Evolutionary conservation across 345 rosid genomes (phyloP), one percentile per base, ranked within the genome.

Genomic region (Lepidium africanum): DNA sequence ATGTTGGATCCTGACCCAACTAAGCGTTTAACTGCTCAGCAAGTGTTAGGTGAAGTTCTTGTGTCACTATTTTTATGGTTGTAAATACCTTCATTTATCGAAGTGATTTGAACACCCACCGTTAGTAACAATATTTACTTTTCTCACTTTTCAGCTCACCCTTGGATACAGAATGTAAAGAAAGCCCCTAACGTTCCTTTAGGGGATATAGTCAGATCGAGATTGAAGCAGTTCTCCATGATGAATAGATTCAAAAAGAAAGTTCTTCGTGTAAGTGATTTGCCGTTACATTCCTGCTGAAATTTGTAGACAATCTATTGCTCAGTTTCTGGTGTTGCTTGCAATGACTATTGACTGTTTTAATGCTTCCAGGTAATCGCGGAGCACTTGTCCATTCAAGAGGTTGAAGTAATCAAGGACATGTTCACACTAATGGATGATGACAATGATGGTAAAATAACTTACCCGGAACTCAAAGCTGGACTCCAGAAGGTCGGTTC

Each of bases 211-310:
- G 97, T 94, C 59, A 88, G 97, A 82, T 65, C 99, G 39, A 84
- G 99, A 73, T 87, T 94, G 55, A 94, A 80, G 79, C 99, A 94
- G 77, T 94, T 94, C 71, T 90, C 97, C 17, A 67, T 90, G 76
- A 94, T 94, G 99, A 94, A 90, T 71, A 90, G 94, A 73, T 88
- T 94, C 69, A 94, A 94, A 76, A 94, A 90, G 92, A 94, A 70
- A 66, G 99, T 96, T 57, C 81, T 90, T 68, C 77, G 95, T 65
- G 97, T 90, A 85, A 80, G 85, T 38, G 45, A 76, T 42, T 33
- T 46, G 16, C 33, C 5, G 62, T 55, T 45, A 23, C 47, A 48
- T 36, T 13, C 48, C 37, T 13, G 43, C 55, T 75, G 38, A 43
- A 42, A 21, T 56, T 35, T 9, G 48, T 63, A 15, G 16, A 45